Evolutionary conservation across 208 protist species (phyloP).

Genomic region (Crithidia brevicula): DNA sequence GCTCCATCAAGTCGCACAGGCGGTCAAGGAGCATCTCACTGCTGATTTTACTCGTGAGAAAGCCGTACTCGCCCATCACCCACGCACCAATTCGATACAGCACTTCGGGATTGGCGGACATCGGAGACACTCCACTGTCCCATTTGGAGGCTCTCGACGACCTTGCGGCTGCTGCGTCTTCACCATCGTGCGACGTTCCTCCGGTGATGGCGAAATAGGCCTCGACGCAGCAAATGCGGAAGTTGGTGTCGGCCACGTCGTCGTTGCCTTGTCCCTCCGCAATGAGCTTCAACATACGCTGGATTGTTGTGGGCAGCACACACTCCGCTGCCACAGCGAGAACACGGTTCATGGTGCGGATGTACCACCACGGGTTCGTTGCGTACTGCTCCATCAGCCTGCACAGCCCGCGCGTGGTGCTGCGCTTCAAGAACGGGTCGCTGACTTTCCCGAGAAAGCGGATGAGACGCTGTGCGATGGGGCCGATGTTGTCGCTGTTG

Average conservation of each 20-base stretch:
- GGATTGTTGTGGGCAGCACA: constrained; percentile 60
- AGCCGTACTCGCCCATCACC: constrained; percentile 95
- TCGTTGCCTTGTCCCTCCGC: constrained; percentile 82
- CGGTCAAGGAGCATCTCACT: constrained; percentile 61
- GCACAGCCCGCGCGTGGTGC: constrained; percentile 84
- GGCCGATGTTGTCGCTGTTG: constrained; percentile 91
- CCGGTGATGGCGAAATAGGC: constrained; percentile 79
- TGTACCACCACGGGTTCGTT: constrained; percentile 64
- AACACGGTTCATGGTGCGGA: constrained; percentile 93
- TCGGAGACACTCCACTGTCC: neutral
- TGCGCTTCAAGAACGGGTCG: constrained; percentile 72
- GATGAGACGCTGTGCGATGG: constrained; percentile 91
- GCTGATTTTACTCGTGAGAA: constrained; percentile 58
- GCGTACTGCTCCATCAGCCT: constrained; percentile 85
- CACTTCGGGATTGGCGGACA: constrained; percentile 42
- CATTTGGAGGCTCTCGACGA: neutral
- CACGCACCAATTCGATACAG: constrained; percentile 83
- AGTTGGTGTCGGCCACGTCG: constrained; percentile 63
- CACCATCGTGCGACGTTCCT: neutral
- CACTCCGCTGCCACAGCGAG: constrained; percentile 82
- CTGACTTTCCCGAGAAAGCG: constrained; percentile 56
- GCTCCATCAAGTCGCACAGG: constrained; percentile 73
- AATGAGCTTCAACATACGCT: constrained; percentile 94
- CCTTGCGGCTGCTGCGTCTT: neutral
- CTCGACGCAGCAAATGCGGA: constrained; percentile 78